Conservation (phyloP, 768 basidiomycete species). For the Boletus eberwhitei region DNA sequence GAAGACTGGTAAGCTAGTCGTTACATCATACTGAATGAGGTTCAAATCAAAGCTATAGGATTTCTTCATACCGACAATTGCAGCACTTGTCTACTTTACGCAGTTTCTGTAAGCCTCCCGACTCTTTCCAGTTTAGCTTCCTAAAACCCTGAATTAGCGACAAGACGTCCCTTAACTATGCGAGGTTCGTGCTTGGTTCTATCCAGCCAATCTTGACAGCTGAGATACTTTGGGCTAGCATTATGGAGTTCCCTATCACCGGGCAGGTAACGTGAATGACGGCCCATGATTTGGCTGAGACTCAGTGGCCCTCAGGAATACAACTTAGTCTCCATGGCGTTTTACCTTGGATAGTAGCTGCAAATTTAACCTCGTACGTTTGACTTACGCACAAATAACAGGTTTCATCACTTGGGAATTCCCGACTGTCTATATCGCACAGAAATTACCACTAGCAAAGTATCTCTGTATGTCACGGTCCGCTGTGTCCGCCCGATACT, state of each 20-base stretch:
- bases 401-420: conserved; percentile 38
- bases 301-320: not conserved
- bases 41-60: conserved; percentile 23
- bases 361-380: not conserved
- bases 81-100: conserved; percentile 41
- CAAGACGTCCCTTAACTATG: conserved; percentile 42
- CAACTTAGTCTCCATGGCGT: not conserved
- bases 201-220: not conserved
- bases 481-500: not conserved
- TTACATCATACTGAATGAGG: not conserved
- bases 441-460: conserved; percentile 36
- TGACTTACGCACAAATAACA: conserved; percentile 1
- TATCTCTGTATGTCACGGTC: conserved; percentile 30
- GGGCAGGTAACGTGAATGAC: conserved; percentile 4
- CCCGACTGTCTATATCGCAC: conserved; percentile 39
- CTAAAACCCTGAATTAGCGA: conserved; percentile 19
- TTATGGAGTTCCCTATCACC: conserved; percentile 29
- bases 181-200: conserved; percentile 24
- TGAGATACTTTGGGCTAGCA: conserved; percentile 14
- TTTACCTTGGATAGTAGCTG: not conserved
- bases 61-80: conserved; percentile 35
- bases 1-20: conserved; percentile 47
- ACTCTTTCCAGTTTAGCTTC: not conserved
- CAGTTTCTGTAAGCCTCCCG: conserved; percentile 31
- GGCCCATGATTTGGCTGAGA: not conserved